These are phyloP conservation scores for Lachnellula hyalina DNA, from an alignment of 2,329 filamentous ascomycete genomes.

Conservation along the genomic window DNA sequence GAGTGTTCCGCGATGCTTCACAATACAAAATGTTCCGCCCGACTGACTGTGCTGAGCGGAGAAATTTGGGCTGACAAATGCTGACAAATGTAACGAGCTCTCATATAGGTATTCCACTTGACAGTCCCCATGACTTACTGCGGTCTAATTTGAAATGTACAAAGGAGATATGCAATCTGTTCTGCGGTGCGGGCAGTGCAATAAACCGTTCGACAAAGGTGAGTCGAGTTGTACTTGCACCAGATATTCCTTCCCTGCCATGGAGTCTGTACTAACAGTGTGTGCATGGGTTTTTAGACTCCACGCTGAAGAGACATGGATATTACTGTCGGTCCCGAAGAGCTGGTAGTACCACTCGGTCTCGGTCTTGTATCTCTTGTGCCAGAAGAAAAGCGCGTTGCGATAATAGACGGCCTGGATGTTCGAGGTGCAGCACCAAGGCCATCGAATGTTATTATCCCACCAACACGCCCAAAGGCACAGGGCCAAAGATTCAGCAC, in stretches of 20 bases:
- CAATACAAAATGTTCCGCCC: conserved; percentile 27
- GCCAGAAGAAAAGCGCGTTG: conserved; percentile 35
- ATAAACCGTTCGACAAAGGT: conserved; percentile 39
- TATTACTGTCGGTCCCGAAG: conserved; percentile 40
- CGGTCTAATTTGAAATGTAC: conserved; percentile 21
- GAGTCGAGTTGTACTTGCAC: conserved; percentile 16
- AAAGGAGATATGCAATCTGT: conserved; percentile 26
- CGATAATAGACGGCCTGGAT: conserved; percentile 34
- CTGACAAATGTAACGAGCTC: conserved; percentile 20
- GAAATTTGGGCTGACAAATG: conserved; percentile 12
- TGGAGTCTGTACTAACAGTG: conserved; percentile 15
- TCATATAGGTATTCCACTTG: conserved; percentile 11
- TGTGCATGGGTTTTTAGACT: conserved; percentile 26
- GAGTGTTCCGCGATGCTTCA: conserved; percentile 4
- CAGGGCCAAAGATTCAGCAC: conserved; percentile 5
- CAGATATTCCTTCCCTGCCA: neutral
- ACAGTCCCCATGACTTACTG: conserved; percentile 8
- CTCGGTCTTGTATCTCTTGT: conserved; percentile 36
- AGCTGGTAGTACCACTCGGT: conserved; percentile 18
- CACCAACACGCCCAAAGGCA: conserved; percentile 12
- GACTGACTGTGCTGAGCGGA: neutral
- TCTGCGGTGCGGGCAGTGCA: conserved; percentile 35
- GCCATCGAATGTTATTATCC: conserved; percentile 35
- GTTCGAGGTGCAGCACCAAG: conserved; percentile 35
- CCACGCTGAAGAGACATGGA: conserved; percentile 39